Base-by-base conservation (phyloP, 1,139 yeast genomes). In the Taphrina deformans region DNA sequence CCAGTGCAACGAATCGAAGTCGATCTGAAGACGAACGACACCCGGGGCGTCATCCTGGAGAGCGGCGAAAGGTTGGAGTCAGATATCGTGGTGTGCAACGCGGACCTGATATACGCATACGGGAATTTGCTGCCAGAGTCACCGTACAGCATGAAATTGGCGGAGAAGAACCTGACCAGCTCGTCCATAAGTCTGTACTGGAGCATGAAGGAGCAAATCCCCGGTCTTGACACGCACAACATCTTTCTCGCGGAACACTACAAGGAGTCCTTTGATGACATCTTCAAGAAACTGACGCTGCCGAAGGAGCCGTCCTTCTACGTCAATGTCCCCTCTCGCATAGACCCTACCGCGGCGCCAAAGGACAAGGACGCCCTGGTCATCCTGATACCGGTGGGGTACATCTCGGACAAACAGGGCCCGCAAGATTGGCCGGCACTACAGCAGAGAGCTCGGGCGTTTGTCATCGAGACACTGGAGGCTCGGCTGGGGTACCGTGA, bases 241-340 rank as follows among this genome's bases (percentile, higher is more conserved):
- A 62, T 62, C 56, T 62, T 62, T 50, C 50, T 62, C 27, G 65
- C 65, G n/a, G 65, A 62, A 35, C 48, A 55, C 27, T 62, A 62
- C 55, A 46, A 55, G 41, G 65, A 62, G 33, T 62, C 65, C 16
- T 62, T 62, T 46, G 65, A 62, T 26, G 62, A 55, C 40, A 62
- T 62, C 14, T 62, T 62, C 50, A 62, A 55, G 18, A 45, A 46
- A 14, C 41, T 55, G 5, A 33, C 61, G 1, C 29, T 62, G 40
- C 65, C 65, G 12, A 38, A 48, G 23, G 65, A 62, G 33, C 56
- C 62, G 1, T 55, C 62, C 5, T 62, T 62, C 27, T 62, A 62
- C 48, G 65, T 62, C 50, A 62, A 62, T 27, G 65, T 62, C 1
- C 65, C 65, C 12, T 62, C 65, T 2, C 45, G 65, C 23, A 62